These are phyloP conservation scores for Teratosphaeriaceae sp. DNA, from an alignment of 2,329 filamentous ascomycete genomes.

Conservation along the genomic window DNA sequence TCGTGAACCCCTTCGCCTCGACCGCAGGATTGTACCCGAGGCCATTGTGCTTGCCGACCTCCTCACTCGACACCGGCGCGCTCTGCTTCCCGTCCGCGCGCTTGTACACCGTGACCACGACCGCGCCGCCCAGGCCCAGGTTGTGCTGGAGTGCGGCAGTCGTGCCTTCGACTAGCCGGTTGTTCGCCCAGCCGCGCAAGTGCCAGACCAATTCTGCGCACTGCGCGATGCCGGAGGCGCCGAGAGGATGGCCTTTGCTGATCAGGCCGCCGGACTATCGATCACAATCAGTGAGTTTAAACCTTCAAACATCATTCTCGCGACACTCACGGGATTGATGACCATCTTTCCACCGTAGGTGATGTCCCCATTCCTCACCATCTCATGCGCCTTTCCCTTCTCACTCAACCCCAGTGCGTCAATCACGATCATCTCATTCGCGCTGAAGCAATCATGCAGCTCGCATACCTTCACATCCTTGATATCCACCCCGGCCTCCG, in stretches of 20 bases:
- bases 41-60: conserved; percentile 59
- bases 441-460: conserved; percentile 93
- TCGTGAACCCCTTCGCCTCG: conserved; percentile 81
- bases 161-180: conserved; percentile 59
- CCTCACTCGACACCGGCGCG: conserved; percentile 52
- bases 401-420: conserved; percentile 75
- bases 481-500: conserved; percentile 61
- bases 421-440: conserved; percentile 87
- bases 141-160: conserved; percentile 82
- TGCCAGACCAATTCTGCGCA: conserved; percentile 96
- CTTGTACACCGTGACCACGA: conserved; percentile 83
- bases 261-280: conserved; percentile 74
- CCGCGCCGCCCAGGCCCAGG: conserved; percentile 82
- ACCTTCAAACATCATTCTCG: background rate
- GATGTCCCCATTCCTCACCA: conserved; percentile 80
- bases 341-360: conserved; percentile 78
- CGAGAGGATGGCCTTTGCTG: conserved; percentile 90
- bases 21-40: conserved; percentile 90
- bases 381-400: conserved; percentile 81
- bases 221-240: conserved; percentile 90
- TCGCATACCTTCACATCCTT: conserved; percentile 77
- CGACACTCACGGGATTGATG: conserved; percentile 65
- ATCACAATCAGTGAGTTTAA: background rate
- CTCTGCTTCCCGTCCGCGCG: conserved; percentile 69
- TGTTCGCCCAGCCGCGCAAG: conserved; percentile 55